A percentile compares a stretch with the other conserved stretches of the same genome.
Conservation (phyloP, 495 filamentous ascomycete species). For the Pseudoneurospora amorphoporcata region DNA sequence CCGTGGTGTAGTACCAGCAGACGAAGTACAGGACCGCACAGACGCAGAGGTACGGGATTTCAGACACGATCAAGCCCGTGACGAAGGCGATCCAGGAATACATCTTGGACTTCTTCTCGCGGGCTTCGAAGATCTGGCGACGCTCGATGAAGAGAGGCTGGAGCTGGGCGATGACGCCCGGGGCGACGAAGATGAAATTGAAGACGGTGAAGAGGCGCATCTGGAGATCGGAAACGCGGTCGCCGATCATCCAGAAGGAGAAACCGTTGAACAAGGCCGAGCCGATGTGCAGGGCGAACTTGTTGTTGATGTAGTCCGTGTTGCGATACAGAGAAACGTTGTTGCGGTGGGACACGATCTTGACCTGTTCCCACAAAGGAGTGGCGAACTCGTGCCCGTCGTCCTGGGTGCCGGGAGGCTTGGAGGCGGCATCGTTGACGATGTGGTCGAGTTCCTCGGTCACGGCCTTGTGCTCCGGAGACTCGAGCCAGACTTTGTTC, state of each 20-base stretch:
- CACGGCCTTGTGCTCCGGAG: conserved; percentile 50
- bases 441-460: conserved; percentile 55
- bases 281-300: conserved; percentile 30
- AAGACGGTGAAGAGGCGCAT: conserved; percentile 67
- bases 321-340: conserved; percentile 70
- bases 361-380: conserved; percentile 29
- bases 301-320: conserved; percentile 59
- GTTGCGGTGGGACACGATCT: conserved; percentile 40
- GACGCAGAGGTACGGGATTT: conserved; percentile 48
- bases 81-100: conserved; percentile 58
- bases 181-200: conserved; percentile 45
- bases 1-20: conserved; percentile 51
- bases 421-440: conserved; percentile 26
- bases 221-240: conserved; percentile 56
- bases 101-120: conserved; percentile 63
- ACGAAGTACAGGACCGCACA: conserved; percentile 47
- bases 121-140: conserved; percentile 59
- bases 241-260: conserved; percentile 59
- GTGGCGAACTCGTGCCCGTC: conserved; percentile 24
- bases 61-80: conserved; percentile 42
- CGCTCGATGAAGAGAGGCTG: conserved; percentile 61
- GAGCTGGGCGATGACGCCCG: conserved; percentile 42
- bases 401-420: conserved; percentile 11
- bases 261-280: conserved; percentile 61
- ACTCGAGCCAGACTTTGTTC: conserved; percentile 64